Evolutionary conservation across 163 green algal species (phyloP).

Genomic region (Scenedesmus sp.): DNA sequence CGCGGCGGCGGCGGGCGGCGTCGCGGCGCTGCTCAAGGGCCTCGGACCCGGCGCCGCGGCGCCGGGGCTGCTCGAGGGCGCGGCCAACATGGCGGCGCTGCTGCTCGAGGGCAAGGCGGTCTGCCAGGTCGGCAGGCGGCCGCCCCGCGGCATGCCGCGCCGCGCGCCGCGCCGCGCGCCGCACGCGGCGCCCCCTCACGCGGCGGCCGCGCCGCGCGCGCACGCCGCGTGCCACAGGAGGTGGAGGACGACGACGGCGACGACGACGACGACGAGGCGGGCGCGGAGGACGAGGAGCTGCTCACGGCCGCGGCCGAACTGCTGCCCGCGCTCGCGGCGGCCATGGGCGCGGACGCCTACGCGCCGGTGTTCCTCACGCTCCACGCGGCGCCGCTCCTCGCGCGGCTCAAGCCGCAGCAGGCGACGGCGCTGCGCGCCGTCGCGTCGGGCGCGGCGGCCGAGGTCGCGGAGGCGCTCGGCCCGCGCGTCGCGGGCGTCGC

Average conservation of each 20-base stretch:
- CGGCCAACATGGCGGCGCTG: conserved; percentile 37
- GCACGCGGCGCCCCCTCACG: too few species aligned
- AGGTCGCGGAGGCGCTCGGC: conserved; percentile 66
- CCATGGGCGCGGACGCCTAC: conserved; percentile 60
- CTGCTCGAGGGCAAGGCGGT: conserved; percentile 58
- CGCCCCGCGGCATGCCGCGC: too few species aligned
- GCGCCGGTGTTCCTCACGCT: conserved; percentile 58
- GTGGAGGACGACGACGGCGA: conserved; percentile 41
- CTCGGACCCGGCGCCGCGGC: conserved; percentile 45
- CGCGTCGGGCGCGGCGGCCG: conserved; percentile 66
- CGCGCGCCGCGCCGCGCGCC: too few species aligned
- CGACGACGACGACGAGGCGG: conserved; percentile 35
- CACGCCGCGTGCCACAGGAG: neutral
- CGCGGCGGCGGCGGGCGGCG: conserved; percentile 3
- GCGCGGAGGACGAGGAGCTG: conserved; percentile 68
- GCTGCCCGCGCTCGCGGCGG: conserved; percentile 63
- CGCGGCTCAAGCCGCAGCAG: conserved; percentile 47
- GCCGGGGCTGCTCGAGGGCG: conserved; percentile 32
- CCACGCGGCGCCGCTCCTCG: conserved; percentile 56
- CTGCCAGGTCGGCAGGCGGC: conserved; percentile 51
- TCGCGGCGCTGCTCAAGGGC: conserved; percentile 54
- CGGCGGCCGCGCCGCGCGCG: too few species aligned
- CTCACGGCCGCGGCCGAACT: conserved; percentile 71
- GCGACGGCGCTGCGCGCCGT: conserved; percentile 51
- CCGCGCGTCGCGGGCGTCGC: conserved; percentile 42